Evolutionary conservation across 768 basidiomycete species (phyloP).

Genomic region (Russula sp.): DNA sequence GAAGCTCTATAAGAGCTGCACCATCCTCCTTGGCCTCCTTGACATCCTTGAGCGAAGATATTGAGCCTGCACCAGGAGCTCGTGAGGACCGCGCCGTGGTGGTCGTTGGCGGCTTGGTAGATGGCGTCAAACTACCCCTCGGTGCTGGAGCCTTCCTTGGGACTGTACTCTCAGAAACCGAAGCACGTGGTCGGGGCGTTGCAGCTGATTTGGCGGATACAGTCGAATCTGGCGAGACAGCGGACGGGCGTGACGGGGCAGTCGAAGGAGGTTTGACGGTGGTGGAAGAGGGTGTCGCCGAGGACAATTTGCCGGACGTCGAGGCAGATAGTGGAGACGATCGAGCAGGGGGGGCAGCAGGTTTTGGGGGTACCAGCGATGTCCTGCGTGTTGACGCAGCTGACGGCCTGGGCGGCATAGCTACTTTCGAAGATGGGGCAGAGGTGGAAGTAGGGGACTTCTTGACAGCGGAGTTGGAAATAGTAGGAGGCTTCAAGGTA

Average conservation of each 20-base stretch:
- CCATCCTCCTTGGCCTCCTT: slow-evolving; percentile 59
- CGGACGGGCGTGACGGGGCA: slow-evolving; percentile 40
- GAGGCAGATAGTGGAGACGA: slow-evolving; percentile 22
- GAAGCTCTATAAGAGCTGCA: slow-evolving; percentile 52
- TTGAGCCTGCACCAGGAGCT: slow-evolving; percentile 49
- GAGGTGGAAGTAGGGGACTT: slow-evolving; percentile 32
- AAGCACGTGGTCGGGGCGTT: slow-evolving; percentile 53
- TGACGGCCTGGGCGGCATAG: slow-evolving; percentile 24
- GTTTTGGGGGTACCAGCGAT: slow-evolving; percentile 36
- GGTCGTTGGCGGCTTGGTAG: slow-evolving; percentile 35
- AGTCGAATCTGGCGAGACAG: slow-evolving; percentile 49
- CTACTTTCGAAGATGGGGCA: slow-evolving; percentile 17
- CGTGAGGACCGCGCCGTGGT: slow-evolving; percentile 33
- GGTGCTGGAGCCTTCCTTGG: slow-evolving; percentile 32
- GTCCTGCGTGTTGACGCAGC: slow-evolving; percentile 23
- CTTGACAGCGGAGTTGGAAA: slow-evolving; percentile 1
- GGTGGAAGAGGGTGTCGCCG: slow-evolving; percentile 31
- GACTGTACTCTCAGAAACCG: slow-evolving; percentile 60
- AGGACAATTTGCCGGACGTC: slow-evolving; percentile 20
- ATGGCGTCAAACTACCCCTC: slow-evolving; percentile 28
- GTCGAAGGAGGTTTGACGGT: slow-evolving; percentile 35
- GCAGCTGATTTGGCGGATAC: slow-evolving; percentile 29
- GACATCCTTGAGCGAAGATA: slow-evolving; percentile 69
- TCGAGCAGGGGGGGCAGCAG: slow-evolving; percentile 5
- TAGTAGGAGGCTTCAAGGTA: slow-evolving; percentile 31